Evolutionary conservation across 345 rosid genomes (phyloP), one percentile per base, ranked within the genome.

Genomic region (Eucalyptus erythrocorys): DNA sequence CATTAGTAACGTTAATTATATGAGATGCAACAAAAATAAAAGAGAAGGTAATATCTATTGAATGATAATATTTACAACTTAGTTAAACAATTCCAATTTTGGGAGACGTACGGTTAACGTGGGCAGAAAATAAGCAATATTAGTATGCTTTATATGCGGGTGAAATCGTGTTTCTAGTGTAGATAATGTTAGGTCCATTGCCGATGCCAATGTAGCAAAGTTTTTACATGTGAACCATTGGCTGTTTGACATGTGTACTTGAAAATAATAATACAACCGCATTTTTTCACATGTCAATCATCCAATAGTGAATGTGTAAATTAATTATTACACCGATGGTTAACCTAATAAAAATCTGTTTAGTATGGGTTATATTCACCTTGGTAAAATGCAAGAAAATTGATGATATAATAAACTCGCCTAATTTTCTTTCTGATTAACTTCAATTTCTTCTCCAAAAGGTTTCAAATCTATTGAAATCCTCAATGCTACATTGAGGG

Each of bases 331-430:
- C 8, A 10, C 13, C 4, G 1, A 21, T 10, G 22, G 24, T 71
- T 9, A 37, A 17, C 24, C 81, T 71, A 9, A 17, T 5, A 71
- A 71, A 34, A 19, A 19, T 19, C 43, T 22, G 21, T 71, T 34
- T 34, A 34, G 81, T 19, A 3, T 37, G 81, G 26, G 26, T 34
- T 8, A 34, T 71, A 19, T 71, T 16, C 42, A 32, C 79, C 12
- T 66, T 9, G 43, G 24, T 68, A 68, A 34, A 34, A 34, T 34
- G 13, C 26, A 37, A 34, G 43, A 68, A 68, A 34, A 17, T 16
- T 34, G 17, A 34, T 22, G 7, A 68, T 34, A 76, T 10, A 5
- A 19, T 76, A 21, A 21, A 3, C 0, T 10, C 0, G 8, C 45
- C 45, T 3, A 76, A 76, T 76, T 76, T 37, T 19, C 27, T 76